Base-by-base conservation (phyloP, 1,284 basidiomycete genomes). In the Schizophyllum commune region DNA sequence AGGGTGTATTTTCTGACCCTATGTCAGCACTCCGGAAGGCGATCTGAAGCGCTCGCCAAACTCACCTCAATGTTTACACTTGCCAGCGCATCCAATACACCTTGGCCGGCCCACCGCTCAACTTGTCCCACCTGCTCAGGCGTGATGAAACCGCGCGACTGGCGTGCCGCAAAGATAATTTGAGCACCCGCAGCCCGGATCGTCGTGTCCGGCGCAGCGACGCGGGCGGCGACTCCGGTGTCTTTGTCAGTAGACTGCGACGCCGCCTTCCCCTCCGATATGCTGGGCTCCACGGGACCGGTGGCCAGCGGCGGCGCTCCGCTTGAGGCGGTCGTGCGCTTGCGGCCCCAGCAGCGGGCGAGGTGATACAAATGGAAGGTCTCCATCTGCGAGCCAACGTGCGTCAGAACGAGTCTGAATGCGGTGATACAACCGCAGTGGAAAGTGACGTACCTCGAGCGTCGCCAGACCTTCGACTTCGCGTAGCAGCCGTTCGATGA, bases 131-230 rank as follows among this genome's bases (percentile, higher is more conserved):
- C 90, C 62, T 84, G 76, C 51, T 83, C 77, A 5, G 91, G 91
- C 4, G 83, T 84, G 66, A 94, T 92, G 68, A 94, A 92, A 59
- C 82, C 88, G 63, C 79, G 80, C n/a, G 88, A 89, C 51, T 77
- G 80, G 54, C 92, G 82, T 57, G 86, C 82, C n/a, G 91, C 92
- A 68, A 92, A 94, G 20, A 93, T 83, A 83, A 94, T 91, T 64
- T 94, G 92, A 17, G 84, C 83, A 15, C 88, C 88, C 6, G 90
- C 89, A 1, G 87, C 90, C 64, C 83, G 79, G 68, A 94, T 92
- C 68, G 74, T 68, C 54, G 82, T 76, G 57, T 75, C 74, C 56
- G 68, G 69, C 58, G 70, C 70, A 11, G 70, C 68, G 63, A 72
- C 65, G 60, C 72, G 68, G 62, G 61, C 60, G 60, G 63, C 62